A percentile compares a stretch with the other conserved stretches of the same genome.
Conservation (phyloP, 2,329 filamentous ascomycete species). For the Cladosporium sp. region DNA sequence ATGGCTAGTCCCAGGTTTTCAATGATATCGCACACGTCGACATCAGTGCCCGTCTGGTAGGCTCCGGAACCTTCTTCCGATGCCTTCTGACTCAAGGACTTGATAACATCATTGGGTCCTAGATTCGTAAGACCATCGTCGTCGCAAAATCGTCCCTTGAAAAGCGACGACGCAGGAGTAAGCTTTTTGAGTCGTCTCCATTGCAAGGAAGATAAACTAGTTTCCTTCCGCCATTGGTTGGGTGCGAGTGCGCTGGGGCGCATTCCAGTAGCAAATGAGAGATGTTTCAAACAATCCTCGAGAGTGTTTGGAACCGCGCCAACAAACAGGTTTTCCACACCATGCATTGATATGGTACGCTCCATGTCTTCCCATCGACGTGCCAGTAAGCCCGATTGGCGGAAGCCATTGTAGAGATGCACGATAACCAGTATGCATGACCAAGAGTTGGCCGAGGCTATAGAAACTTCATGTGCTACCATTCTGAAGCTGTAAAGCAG, state of each 20-base stretch:
- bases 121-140: neutral
- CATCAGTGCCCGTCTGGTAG: neutral
- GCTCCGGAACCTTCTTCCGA: neutral
- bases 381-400: neutral
- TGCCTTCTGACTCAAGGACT: neutral
- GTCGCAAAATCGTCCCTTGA: neutral
- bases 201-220: neutral
- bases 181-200: neutral
- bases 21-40: neutral
- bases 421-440: neutral
- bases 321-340: neutral
- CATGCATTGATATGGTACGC: neutral
- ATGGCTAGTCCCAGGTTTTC: neutral
- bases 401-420: constrained; percentile 11
- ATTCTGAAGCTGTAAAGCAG: constrained; percentile 19
- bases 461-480: constrained; percentile 5
- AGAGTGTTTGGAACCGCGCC: neutral
- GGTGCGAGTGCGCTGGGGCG: neutral
- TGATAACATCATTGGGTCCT: neutral
- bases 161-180: neutral
- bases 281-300: neutral
- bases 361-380: constrained; percentile 1
- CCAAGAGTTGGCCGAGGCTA: neutral
- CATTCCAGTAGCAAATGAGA: neutral
- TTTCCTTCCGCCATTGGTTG: neutral